phyloP scores from a whole-genome alignment of 495 filamentous ascomycete species.

The Neurospora tetrasperma region DNA sequence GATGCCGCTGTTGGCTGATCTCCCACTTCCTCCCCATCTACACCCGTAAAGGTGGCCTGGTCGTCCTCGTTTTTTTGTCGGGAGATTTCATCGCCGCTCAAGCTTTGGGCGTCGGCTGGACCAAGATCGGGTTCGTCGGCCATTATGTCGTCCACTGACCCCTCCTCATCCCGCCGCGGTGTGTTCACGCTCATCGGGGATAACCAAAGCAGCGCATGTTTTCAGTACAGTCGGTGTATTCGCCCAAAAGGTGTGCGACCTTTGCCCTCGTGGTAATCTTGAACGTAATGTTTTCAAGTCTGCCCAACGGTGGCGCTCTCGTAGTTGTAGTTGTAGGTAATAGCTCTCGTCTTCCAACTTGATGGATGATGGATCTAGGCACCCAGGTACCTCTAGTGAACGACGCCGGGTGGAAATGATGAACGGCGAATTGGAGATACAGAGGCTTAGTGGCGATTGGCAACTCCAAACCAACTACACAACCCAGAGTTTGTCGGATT shows the following conservation, averaged over 20 bases:
- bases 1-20: constrained; percentile 21
- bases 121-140: constrained; percentile 31
- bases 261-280: not conserved
- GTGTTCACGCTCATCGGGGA: constrained; percentile 41
- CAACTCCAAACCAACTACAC: not conserved
- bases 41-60: constrained; percentile 23
- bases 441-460: not conserved
- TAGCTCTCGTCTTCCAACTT: not conserved
- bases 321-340: not conserved
- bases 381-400: not conserved
- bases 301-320: not conserved
- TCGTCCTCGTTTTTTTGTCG: constrained; percentile 29
- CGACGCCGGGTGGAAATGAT: not conserved
- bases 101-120: constrained; percentile 17
- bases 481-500: not conserved
- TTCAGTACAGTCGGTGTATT: constrained; percentile 5
- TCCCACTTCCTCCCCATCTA: constrained; percentile 13
- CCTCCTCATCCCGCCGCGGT: constrained; percentile 37
- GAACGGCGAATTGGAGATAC: not conserved
- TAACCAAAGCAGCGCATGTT: constrained; percentile 27
- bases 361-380: not conserved
- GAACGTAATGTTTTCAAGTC: not conserved
- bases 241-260: not conserved
- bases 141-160: constrained; percentile 26
- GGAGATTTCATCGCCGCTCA: constrained; percentile 33